phyloP scores from a whole-genome alignment of 306 rosid genomes.

The Citrullus mucosospermus region DNA sequence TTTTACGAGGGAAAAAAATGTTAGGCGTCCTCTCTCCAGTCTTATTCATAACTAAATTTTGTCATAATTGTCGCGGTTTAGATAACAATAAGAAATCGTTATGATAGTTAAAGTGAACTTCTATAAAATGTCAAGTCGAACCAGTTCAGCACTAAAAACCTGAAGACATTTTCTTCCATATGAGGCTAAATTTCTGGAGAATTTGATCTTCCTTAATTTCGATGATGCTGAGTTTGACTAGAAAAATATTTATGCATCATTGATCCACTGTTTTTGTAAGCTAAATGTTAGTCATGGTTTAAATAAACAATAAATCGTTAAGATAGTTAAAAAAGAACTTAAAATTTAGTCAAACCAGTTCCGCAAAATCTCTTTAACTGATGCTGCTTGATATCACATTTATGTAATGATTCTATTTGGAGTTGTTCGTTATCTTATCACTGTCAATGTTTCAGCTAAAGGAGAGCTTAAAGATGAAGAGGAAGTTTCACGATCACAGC shows the following conservation, averaged over 20 bases:
- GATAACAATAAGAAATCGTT: not conserved
- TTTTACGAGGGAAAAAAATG: not conserved
- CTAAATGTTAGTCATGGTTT: not conserved
- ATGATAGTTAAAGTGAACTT: not conserved
- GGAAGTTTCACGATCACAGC: slow-evolving; percentile 69
- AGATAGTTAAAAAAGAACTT: not conserved
- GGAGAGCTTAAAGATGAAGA: slow-evolving; percentile 63
- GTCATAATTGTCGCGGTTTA: not conserved
- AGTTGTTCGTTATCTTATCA: not conserved
- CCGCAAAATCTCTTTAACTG: not conserved
- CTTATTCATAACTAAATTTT: not conserved
- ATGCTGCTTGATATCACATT: not conserved
- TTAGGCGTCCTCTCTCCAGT: not conserved
- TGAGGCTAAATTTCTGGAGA: not conserved
- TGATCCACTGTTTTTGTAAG: not conserved
- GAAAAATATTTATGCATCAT: not conserved
- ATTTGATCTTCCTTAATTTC: not conserved
- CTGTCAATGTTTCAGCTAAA: slow-evolving; percentile 29
- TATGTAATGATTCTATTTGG: not conserved
- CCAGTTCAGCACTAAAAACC: not conserved
- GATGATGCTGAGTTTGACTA: not conserved
- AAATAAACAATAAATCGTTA: not conserved
- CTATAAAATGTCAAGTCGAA: not conserved
- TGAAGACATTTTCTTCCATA: not conserved
- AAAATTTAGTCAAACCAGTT: not conserved